phyloP scores from a whole-genome alignment of 192 early-diverging fungal species.

The Cetraspora pellucida region DNA sequence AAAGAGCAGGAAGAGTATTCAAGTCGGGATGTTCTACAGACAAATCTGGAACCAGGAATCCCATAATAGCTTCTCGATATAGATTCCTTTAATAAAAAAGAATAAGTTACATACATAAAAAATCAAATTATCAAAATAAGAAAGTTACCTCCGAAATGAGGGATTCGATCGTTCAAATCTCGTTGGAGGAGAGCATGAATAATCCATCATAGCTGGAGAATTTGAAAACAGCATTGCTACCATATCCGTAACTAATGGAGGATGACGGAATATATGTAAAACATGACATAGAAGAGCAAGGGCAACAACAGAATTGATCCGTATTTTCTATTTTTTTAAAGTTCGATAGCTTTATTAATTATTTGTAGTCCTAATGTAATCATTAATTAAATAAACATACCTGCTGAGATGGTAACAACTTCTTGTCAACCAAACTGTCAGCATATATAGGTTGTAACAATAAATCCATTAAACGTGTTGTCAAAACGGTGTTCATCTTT shows the following conservation, averaged over 20 bases:
- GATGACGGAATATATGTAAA: conserved; percentile 44
- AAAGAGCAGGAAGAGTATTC: conserved; percentile 40
- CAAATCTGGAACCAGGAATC: conserved; percentile 31
- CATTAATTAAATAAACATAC: not conserved
- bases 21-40: conserved; percentile 24
- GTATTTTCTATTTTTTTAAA: conserved; percentile 22
- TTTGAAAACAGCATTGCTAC: conserved; percentile 44
- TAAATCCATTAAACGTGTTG: conserved; percentile 40
- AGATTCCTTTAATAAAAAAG: conserved; percentile 36
- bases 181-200: not conserved
- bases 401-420: conserved; percentile 15
- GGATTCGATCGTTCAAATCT: not conserved
- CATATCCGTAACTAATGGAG: conserved; percentile 40
- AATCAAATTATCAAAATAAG: too few relatives aligned
- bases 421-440: conserved; percentile 35
- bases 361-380: not conserved
- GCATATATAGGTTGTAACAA: conserved; percentile 45
- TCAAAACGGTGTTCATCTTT: conserved; percentile 55
- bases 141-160: not conserved
- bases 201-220: conserved; percentile 2
- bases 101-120: too few relatives aligned
- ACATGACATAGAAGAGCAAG: conserved; percentile 45
- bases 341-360: not conserved
- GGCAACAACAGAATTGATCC: conserved; percentile 38
- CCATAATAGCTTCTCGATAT: conserved; percentile 42